phyloP scores from a whole-genome alignment of 1,139 yeast genomes.

The Lodderomyces beijingensis region DNA sequence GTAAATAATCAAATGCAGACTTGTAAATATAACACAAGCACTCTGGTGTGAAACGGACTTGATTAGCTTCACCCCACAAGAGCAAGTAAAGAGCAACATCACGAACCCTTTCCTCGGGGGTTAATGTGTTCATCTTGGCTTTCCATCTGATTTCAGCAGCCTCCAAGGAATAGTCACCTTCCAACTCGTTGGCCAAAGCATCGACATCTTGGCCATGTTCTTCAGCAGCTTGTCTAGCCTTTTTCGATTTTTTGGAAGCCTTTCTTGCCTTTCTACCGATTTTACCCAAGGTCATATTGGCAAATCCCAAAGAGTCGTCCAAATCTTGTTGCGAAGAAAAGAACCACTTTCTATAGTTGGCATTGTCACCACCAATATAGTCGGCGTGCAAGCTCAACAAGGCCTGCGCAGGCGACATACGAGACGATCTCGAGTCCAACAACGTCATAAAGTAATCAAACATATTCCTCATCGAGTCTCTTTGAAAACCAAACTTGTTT shows the following conservation, averaged over 20 bases:
- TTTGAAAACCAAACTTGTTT: conserved; percentile 93
- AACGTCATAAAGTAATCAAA: conserved; percentile 93
- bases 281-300: conserved; percentile 71
- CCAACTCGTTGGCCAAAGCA: conserved; percentile 69
- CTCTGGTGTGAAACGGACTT: conserved; percentile 93
- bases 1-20: conserved; percentile 83
- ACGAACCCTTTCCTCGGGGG: conserved; percentile 73
- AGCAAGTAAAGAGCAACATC: conserved; percentile 86
- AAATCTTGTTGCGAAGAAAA: conserved; percentile 41
- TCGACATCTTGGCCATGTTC: conserved; percentile 45
- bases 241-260: conserved; percentile 56
- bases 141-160: conserved; percentile 52
- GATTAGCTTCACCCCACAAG: conserved; percentile 99
- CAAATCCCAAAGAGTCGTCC: conserved; percentile 40
- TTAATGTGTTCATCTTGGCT: conserved; percentile 44
- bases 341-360: conserved; percentile 44
- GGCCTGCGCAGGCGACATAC: conserved; percentile 97
- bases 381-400: conserved; percentile 90
- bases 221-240: conserved; percentile 56
- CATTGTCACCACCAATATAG: conserved; percentile 56
- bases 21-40: conserved; percentile 88
- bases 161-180: conserved; percentile 71
- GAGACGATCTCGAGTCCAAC: conserved; percentile 90
- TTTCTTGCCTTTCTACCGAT: conserved; percentile 51
- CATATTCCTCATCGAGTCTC: conserved; percentile 96